Conservation (phyloP, 169 alveolate genomes). For the Plasmodium falciparum region DNA sequence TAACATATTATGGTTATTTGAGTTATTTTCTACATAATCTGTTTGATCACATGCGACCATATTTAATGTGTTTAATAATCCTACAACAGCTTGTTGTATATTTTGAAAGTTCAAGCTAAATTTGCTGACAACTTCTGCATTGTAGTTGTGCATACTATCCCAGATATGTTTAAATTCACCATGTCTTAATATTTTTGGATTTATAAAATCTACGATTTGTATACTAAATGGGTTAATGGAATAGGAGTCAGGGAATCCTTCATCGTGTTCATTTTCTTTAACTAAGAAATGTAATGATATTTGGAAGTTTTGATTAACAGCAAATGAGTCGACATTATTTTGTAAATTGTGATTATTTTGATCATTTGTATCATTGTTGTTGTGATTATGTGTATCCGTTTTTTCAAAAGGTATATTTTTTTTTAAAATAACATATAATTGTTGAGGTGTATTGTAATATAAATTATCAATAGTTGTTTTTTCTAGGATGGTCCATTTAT, state of each 20-base stretch:
- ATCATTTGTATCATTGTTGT: background rate
- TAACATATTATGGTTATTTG: constrained; percentile 78
- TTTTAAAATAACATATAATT: constrained; percentile 32
- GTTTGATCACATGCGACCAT: constrained; percentile 79
- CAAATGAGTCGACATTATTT: constrained; percentile 13
- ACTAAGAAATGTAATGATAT: constrained; percentile 72
- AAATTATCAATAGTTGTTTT: constrained; percentile 44
- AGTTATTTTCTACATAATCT: constrained; percentile 65
- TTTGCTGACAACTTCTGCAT: constrained; percentile 78
- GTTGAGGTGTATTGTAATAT: constrained; percentile 41
- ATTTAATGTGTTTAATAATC: constrained; percentile 77
- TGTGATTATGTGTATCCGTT: background rate
- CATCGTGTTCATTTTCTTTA: constrained; percentile 73
- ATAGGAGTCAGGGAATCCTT: constrained; percentile 79
- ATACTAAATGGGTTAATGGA: constrained; percentile 79
- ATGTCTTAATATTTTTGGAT: constrained; percentile 70
- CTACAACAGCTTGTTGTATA: constrained; percentile 80
- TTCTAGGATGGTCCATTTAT: constrained; percentile 40
- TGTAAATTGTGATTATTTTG: background rate
- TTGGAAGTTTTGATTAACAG: constrained; percentile 67
- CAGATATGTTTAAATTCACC: constrained; percentile 80
- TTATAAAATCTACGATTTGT: constrained; percentile 78
- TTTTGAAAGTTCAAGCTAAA: constrained; percentile 79
- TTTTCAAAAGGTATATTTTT: constrained; percentile 2
- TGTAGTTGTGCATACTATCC: constrained; percentile 67